Percentiles rank a stretch among this genome's conserved stretches.
Evolutionary conservation across 2,329 filamentous ascomycete species (phyloP).

Genomic region (Paraconiothyrium sp.): DNA sequence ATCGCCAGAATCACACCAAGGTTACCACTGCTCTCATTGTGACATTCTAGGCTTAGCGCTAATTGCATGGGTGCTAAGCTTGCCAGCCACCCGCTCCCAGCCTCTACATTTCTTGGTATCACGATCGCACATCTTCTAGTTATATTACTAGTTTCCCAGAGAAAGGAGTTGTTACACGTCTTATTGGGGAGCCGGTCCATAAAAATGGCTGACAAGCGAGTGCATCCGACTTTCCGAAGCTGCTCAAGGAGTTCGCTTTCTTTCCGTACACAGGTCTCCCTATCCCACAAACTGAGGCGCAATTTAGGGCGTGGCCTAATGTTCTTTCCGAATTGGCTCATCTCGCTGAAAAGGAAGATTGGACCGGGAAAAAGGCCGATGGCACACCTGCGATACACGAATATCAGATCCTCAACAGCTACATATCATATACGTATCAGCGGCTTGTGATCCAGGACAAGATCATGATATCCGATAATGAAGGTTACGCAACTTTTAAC

Average conservation of each 20-base stretch:
- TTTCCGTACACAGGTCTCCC: neutral
- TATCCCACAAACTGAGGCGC: neutral
- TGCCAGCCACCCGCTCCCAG: too few species aligned
- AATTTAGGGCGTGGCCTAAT: neutral
- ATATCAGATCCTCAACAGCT: neutral
- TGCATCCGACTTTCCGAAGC: neutral
- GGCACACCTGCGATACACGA: neutral
- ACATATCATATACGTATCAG: neutral
- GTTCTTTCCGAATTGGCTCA: neutral
- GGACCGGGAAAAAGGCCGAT: neutral
- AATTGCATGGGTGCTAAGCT: too few species aligned
- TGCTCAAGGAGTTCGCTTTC: neutral
- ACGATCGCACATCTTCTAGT: too few species aligned
- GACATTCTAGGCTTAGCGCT: too few species aligned
- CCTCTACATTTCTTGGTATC: too few species aligned
- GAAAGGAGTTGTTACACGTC: too few species aligned
- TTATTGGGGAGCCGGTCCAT: too few species aligned
- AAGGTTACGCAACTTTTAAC: neutral
- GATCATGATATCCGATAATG: neutral
- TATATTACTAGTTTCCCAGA: too few species aligned
- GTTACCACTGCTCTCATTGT: too few species aligned
- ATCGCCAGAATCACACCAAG: too few species aligned
- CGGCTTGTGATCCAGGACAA: neutral
- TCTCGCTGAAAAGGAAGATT: neutral
- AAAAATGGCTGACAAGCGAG: neutral